A percentile compares a stretch with the other conserved stretches of the same genome.
Evolutionary conservation across 2,329 filamentous ascomycete genomes (phyloP).

Genomic region (Elsinoe fawcettii): DNA sequence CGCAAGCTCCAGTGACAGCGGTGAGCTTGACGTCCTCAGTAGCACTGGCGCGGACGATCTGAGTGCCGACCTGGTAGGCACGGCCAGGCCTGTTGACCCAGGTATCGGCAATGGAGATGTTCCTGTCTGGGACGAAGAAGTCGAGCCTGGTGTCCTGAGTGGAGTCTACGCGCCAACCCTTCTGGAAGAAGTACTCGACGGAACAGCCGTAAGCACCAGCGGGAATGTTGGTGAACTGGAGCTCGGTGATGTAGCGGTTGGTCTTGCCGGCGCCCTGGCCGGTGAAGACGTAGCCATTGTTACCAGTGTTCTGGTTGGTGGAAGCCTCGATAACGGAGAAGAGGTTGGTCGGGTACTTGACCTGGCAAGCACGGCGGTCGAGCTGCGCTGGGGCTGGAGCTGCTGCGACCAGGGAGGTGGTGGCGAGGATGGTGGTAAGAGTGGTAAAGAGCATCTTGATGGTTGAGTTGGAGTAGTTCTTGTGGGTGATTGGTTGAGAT

Average conservation of each 20-base stretch:
- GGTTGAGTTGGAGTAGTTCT: not conserved
- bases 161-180: constrained; percentile 1
- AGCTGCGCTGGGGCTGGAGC: not conserved
- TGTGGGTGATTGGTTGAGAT: not conserved
- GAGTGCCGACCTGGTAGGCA: not conserved
- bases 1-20: constrained; percentile 6
- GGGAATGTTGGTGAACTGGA: constrained; percentile 10
- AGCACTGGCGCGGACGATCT: not conserved
- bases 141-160: not conserved
- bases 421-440: constrained; percentile 6
- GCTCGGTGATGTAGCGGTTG: constrained; percentile 7
- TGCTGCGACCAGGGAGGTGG: not conserved
- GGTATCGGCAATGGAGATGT: constrained; percentile 7
- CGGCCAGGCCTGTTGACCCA: constrained; percentile 3
- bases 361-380: not conserved
- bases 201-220: constrained; percentile 13
- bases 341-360: constrained; percentile 9
- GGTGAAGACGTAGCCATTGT: constrained; percentile 11
- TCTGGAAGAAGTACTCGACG: constrained; percentile 15
- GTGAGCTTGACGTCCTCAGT: constrained; percentile 4
- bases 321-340: constrained; percentile 1
- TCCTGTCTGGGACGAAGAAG: constrained; percentile 2
- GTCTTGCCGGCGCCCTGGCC: constrained; percentile 10
- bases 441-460: constrained; percentile 5
- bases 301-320: constrained; percentile 2